phyloP scores from a whole-genome alignment of 2,329 filamentous ascomycete genomes.

The Emericellopsis cladophorae region DNA sequence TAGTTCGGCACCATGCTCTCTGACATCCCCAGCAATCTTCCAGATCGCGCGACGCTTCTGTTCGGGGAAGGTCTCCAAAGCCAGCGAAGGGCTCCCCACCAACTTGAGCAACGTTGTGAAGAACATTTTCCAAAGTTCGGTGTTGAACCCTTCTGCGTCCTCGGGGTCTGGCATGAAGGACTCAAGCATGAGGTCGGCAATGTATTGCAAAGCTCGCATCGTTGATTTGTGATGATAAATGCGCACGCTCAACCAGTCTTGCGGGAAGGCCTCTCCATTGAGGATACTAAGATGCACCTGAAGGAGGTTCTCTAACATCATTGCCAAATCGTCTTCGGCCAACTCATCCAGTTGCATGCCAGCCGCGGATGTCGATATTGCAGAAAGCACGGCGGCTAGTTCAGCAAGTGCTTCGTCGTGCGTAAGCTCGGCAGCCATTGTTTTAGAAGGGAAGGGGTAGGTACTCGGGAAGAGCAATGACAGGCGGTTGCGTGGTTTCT shows the following conservation, averaged over 20 bases:
- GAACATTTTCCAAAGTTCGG: constrained; percentile 85
- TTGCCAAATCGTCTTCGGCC: constrained; percentile 59
- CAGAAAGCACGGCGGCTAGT: constrained; percentile 75
- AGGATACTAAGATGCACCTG: constrained; percentile 83
- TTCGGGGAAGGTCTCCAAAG: constrained; percentile 90
- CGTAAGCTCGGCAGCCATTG: constrained; percentile 42
- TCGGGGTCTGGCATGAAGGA: constrained; percentile 80
- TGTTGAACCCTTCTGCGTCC: constrained; percentile 84
- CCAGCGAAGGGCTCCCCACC: constrained; percentile 77
- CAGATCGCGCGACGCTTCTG: constrained; percentile 93
- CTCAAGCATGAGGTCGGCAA: constrained; percentile 69
- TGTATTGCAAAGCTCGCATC: constrained; percentile 72
- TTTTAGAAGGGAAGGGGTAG: constrained; percentile 76
- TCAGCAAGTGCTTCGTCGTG: constrained; percentile 87
- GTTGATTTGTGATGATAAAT: constrained; percentile 88
- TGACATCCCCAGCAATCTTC: constrained; percentile 96
- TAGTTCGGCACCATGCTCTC: constrained; percentile 80
- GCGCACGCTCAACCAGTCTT: constrained; percentile 81
- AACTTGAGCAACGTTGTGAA: constrained; percentile 82
- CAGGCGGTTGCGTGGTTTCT: constrained; percentile 49
- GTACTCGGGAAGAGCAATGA: constrained; percentile 82
- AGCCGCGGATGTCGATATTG: constrained; percentile 57
- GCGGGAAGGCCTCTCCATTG: constrained; percentile 78
- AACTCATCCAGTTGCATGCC: constrained; percentile 61
- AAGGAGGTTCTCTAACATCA: constrained; percentile 65